Base-by-base conservation (phyloP, 371 early-diverging fungal species). In the Umbelopsis sp. region DNA sequence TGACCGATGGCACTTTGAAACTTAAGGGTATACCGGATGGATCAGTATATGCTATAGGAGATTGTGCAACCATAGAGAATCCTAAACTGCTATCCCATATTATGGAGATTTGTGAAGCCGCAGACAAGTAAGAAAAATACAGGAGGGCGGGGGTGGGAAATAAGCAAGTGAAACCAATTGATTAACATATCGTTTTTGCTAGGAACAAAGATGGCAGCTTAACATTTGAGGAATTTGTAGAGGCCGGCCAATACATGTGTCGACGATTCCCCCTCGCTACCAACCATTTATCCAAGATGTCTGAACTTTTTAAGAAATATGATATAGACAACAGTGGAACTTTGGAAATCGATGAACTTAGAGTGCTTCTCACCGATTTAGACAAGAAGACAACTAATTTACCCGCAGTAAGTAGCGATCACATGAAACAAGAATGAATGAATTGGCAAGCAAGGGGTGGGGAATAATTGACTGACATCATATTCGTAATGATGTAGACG, bases 11-110 rank as follows among this genome's bases (percentile, higher is more conserved):
- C 7, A 82, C 78, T 52, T 76, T 94, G 65, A 88, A 93, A 25
- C 87, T 95, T 25, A 77, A 89, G 65, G 92, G 91, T 32, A 65
- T 80, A 0, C 65, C 79, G 0, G 88, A 90, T 69, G 80, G 86
- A 38, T 84, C 89, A 6, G 89, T 94, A 2, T 94, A 87, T 76
- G 95, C 96, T 0, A 74, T 95, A 18, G 97, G 97, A 22, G 97
- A 96, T 74, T 96, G 96, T 76, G 92, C 95, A 4, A 87, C 90
- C 1, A 86, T 85, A 65, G 91, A 92, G 38, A 89, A 88, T 64
- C 93, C 93, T 9, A 84, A 88, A n/a, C 72, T 92, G 44, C 67
- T 86, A 12, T 76, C 82, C 11, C 76, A 78, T 35, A 82, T 91
- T 25, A 80, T 83, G 74, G 76, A 87, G 1, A 72, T 83, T 35